Base-by-base conservation (phyloP, 2,329 filamentous ascomycete species). In the Curvularia spicifera region DNA sequence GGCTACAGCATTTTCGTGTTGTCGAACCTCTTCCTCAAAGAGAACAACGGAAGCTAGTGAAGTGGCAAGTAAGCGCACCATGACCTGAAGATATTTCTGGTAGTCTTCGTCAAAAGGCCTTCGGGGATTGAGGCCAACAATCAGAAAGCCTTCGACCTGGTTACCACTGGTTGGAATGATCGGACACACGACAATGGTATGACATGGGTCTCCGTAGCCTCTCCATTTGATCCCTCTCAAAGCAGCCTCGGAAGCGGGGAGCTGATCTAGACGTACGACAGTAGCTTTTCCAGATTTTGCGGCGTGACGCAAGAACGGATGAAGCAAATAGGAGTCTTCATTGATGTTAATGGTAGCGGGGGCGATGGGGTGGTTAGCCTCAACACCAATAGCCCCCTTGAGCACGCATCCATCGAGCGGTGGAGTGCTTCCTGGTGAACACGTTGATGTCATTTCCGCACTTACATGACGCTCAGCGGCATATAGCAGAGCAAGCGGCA, bases 81-180 rank as follows among this genome's bases (percentile, higher is more conserved):
- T 63, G 1, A 80, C 67, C 13, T 74, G 66, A 2, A 77, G 64
- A 51, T 76, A 80, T 15, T 75, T 61, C 33, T 74, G 68, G 46
- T 80, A 80, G 9, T 77, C 72, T 18, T 72, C 67, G 37, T 79
- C 74, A 42, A 76, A 78, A 0, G 75, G 73, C 18, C 72, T 66
- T 2, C 76, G 68, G 4, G 78, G 77, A 46, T 78, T 79, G 0
- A 79, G 51, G 0, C 77, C 79, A 13, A 78, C 56, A 1, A 81
- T 66, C 5, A 80, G 49, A 26, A 80, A 76, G 0, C 76, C 78
- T 35, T 78, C 67, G 2, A 76, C 66, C 24, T 76, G 73, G 13
- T 71, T 68, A 5, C 68, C 69, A 3, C 67, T 73, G 0, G 76
- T 74, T 2, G 73, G 74, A 12, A 68, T 69, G 33, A 81, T 72